A percentile compares a stretch with the other conserved stretches of the same genome.
These are phyloP conservation scores for Raphanus raphanistrum DNA, from an alignment of 345 rosid species.

Conservation along the genomic window DNA sequence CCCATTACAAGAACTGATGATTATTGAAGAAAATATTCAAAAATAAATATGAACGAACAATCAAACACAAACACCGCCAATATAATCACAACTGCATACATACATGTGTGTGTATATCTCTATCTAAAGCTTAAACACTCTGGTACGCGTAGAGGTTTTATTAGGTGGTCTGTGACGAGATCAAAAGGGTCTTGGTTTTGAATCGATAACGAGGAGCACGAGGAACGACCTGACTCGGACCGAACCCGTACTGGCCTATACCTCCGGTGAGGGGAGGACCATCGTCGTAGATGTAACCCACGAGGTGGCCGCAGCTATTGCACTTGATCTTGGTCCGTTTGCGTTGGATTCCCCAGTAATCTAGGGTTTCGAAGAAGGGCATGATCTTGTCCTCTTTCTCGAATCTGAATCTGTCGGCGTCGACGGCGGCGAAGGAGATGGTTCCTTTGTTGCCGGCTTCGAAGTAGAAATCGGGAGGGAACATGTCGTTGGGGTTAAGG, in stretches of 20 bases:
- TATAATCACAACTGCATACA: neutral
- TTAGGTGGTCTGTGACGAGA: slow-evolving; percentile 64
- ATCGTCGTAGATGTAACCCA: slow-evolving; percentile 79
- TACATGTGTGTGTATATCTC: neutral
- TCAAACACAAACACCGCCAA: neutral
- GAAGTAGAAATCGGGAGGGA: slow-evolving; percentile 76
- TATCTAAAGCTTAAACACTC: slow-evolving; percentile 10
- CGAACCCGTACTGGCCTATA: slow-evolving; percentile 71
- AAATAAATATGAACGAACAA: too few species aligned
- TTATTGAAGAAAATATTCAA: too few species aligned
- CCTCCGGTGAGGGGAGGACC: slow-evolving; percentile 71
- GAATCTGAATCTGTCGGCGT: slow-evolving; percentile 67
- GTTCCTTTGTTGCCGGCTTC: slow-evolving; percentile 92
- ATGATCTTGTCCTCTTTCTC: slow-evolving; percentile 79
- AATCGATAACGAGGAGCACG: slow-evolving; percentile 75
- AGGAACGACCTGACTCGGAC: slow-evolving; percentile 84
- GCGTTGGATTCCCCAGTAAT: slow-evolving; percentile 89
- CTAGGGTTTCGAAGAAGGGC: slow-evolving; percentile 78
- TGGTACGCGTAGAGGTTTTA: slow-evolving; percentile 18
- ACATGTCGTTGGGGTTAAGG: slow-evolving; percentile 55
- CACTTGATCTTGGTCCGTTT: slow-evolving; percentile 75
- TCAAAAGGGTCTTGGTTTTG: slow-evolving; percentile 63
- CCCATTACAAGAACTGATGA: too few species aligned
- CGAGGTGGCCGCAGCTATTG: slow-evolving; percentile 51
- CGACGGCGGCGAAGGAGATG: slow-evolving; percentile 67